Conservation (phyloP, 257 asterid genomes). For the Salvia hispanica region DNA sequence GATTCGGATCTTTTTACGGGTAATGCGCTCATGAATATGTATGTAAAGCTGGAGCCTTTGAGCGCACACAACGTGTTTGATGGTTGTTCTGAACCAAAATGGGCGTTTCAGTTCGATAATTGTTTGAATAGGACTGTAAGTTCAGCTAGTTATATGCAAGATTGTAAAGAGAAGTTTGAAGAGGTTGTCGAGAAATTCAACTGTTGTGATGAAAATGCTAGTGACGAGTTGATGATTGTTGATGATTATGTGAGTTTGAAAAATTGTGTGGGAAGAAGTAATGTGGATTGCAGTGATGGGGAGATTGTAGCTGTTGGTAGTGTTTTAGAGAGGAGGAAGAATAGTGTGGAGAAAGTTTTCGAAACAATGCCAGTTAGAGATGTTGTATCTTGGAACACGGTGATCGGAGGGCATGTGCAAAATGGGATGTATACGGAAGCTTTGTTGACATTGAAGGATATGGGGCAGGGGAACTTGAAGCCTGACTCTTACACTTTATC, state of each 20-base stretch:
- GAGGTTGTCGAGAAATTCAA: not conserved
- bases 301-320: constrained; percentile 12
- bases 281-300: constrained; percentile 18
- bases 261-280: constrained; percentile 17
- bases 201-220: constrained; percentile 7
- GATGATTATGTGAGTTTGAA: constrained; percentile 23
- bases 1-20: constrained; percentile 76
- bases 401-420: constrained; percentile 65
- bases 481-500: constrained; percentile 83
- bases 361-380: constrained; percentile 71
- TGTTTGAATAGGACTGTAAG: constrained; percentile 2
- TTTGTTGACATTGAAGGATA: constrained; percentile 58
- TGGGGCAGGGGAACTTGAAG: constrained; percentile 62
- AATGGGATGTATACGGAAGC: constrained; percentile 63
- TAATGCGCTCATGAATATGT: constrained; percentile 89
- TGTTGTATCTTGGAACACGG: constrained; percentile 88
- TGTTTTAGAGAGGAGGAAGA: constrained; percentile 30
- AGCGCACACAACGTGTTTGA: constrained; percentile 44
- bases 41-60: constrained; percentile 61
- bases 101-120: constrained; percentile 2
- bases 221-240: not conserved
- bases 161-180: constrained; percentile 20
- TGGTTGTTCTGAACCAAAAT: constrained; percentile 42
- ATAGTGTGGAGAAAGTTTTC: constrained; percentile 69
- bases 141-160: constrained; percentile 10